Conservation (phyloP, 164 flowering plant species). For the Sextonia rubra region DNA sequence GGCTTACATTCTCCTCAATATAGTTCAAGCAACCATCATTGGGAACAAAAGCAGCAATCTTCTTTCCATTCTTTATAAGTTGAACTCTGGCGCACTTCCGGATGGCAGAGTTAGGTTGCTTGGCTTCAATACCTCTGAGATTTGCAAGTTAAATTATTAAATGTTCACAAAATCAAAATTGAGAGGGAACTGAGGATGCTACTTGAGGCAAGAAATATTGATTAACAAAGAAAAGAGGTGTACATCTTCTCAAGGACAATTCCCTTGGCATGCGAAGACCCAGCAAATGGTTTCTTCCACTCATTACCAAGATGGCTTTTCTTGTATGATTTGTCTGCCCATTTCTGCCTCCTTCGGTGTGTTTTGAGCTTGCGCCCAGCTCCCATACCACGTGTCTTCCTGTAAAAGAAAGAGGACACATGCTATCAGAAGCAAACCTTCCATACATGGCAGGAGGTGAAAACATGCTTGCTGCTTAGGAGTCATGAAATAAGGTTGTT, state of each 20-base stretch:
- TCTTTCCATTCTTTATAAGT: slow-evolving; percentile 60
- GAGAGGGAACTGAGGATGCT: not conserved
- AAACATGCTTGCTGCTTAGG: not conserved
- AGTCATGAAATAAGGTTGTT: not conserved
- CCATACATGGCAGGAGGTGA: not conserved
- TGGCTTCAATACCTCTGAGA: slow-evolving; percentile 63
- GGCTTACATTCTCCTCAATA: slow-evolving; percentile 56
- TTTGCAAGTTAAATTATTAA: not conserved
- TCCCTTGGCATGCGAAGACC: slow-evolving; percentile 65
- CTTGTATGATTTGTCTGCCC: slow-evolving; percentile 64
- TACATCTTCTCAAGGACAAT: slow-evolving; percentile 66
- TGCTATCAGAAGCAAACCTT: not conserved
- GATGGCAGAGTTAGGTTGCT: slow-evolving; percentile 71
- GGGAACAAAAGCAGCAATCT: slow-evolving; percentile 65
- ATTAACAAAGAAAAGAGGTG: not conserved
- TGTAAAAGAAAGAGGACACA: slow-evolving; percentile 11
- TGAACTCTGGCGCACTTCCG: slow-evolving; percentile 64
- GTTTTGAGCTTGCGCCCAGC: slow-evolving; percentile 59
- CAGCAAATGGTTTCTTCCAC: slow-evolving; percentile 72
- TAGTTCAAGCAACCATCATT: slow-evolving; percentile 65
- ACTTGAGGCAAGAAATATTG: not conserved
- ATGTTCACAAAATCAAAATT: not conserved
- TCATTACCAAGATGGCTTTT: slow-evolving; percentile 62
- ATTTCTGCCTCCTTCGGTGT: slow-evolving; percentile 48
- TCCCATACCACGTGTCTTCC: slow-evolving; percentile 69